Evolutionary conservation across 768 basidiomycete genomes (phyloP), one percentile per base, ranked within the genome.

Genomic region (Royoungia palumana): DNA sequence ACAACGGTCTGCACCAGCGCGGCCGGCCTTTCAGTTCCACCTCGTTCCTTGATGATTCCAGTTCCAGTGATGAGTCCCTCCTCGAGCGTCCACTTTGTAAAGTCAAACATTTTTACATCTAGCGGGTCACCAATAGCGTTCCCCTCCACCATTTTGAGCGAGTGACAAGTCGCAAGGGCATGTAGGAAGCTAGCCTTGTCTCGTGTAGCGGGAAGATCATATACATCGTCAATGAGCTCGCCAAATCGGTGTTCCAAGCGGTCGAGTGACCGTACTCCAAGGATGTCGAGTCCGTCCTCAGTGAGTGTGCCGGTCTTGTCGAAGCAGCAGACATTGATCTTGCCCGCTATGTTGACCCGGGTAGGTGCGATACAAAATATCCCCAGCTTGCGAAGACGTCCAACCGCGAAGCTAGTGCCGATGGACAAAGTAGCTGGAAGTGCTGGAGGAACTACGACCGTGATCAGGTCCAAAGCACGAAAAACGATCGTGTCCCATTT

Each of bases 281-380:
- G 83, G 38, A 99, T 93, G 64, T 99, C 96, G 41, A 99, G 76
- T 0, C 95, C 96, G 55, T 99, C 96, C 68, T 99, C 96, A 1
- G 96, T 99, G 20, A 99, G 76, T 9, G 96, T 99, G 8, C 96
- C 96, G 1, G 96, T 99, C 72, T 99, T 99, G 75, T 99, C 96
- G 61, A 99, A 99, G 63, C 94, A 97, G 59, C 93, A 93, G 10
- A 98, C 87, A 56, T 98, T 97, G 70, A 98, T 76, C 71, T 96
- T 94, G 10, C 96, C 96, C 1, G 84, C 91, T 39, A 99, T 81
- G 60, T 99, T 99, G 59, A 99, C 89, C 40, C 96, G 76, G 57
- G 85, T 94, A 0, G 96, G 96, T 1, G 96, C 93, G 52, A 97
- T 98, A 67, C 96, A 99, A 73, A 88, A 98, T 46, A 99, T 89